Evolutionary conservation across 2,329 filamentous ascomycete species (phyloP), one percentile per base, ranked within the genome.

Genomic region (Talaromyces pinophilus): DNA sequence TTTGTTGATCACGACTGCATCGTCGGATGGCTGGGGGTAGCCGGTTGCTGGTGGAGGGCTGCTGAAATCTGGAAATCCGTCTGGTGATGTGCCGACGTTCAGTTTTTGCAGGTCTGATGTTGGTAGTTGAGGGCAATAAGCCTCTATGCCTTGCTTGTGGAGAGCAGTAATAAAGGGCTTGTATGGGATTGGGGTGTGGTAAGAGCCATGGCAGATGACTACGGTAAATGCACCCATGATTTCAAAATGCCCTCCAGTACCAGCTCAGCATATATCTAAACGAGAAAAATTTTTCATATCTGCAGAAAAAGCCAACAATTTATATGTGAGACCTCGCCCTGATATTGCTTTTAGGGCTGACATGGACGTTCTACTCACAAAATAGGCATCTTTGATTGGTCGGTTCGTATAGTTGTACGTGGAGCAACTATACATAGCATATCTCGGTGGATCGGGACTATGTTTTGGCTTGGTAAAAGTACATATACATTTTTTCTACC

Each of bases 51-150:
- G 73, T 33, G 72, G 72, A 17, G 61, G 70, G 8, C 69, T 71
- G 59, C 67, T 50, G 7, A 70, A 70, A 33, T 70, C 73, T 7
- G 33, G 52, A 5, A 10, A 28, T 1, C 3, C 28, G 42, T 13
- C 5, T 22, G 44, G 19, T 11, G 11, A 22, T 3, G 15, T 87
- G 0, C 88, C 88, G 3, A 84, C 84, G 68, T 84, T 84, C 15
- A 91, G 82, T 8, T 77, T 78, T 19, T 88, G 86, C 13, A 95
- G 70, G 62, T 79, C 76, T 10, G 74, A 69, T 2, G 74, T 76
- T 1, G 76, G 73, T 6, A 76, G 70, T 42, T 78, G 76, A 17
- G 76, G 76, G 22, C 75, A 79, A 67, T 75, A 72, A 1, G 74
- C 65, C 33, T 77, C 73, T 13, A 77, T 74, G 0, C 72, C 71